Base-by-base conservation (phyloP, 495 filamentous ascomycete species). In the Pyrenopolyporus hunteri region DNA sequence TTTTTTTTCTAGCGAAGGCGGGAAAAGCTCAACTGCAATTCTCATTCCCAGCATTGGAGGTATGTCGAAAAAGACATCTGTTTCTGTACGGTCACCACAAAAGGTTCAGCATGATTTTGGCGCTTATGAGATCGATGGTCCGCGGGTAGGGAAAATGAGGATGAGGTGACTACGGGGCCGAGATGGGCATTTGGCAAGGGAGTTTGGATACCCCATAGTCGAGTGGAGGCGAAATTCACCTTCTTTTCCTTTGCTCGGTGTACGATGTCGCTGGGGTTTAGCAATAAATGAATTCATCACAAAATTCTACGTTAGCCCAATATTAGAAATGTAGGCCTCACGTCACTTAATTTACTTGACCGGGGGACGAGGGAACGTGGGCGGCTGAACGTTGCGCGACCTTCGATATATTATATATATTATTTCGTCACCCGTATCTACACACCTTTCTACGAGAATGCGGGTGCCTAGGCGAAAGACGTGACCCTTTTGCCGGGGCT, bases 41-140 rank as follows among this genome's bases (percentile, higher is more conserved):
- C n/a, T n/a, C 43, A 20, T 65, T 59, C 39, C 44, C 37, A 40
- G 44, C 31, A 50, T 45, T 16, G 37, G 40, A 50, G 48, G 43
- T 26, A 44, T 50, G 36, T 59, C 23, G 13, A 57, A 59, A 59
- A 29, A 46, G 36, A 46, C 13, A 16, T 17, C 23, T 13, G 48
- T 58, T 58, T 52, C 5, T 43, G 23, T 35, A 37, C 3, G 49
- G 37, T 56, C 35, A 45, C 49, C 37, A 40, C 10, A 45, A 64
- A 64, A 45, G 49, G 55, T 42, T 59, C 31, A 59, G 56, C 62
- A 65, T 59, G 45, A 45, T 25, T 65, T 51, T 46, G 55, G 61
- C 54, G 61, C 55, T 51, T 51, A 25, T 40, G 16, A 7, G 37
- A 19, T 51, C 46, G 29, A 51, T 59, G 29, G 22, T 39, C 29